phyloP scores from a whole-genome alignment of 2,329 filamentous ascomycete genomes.

The Penicillium vulpinum region DNA sequence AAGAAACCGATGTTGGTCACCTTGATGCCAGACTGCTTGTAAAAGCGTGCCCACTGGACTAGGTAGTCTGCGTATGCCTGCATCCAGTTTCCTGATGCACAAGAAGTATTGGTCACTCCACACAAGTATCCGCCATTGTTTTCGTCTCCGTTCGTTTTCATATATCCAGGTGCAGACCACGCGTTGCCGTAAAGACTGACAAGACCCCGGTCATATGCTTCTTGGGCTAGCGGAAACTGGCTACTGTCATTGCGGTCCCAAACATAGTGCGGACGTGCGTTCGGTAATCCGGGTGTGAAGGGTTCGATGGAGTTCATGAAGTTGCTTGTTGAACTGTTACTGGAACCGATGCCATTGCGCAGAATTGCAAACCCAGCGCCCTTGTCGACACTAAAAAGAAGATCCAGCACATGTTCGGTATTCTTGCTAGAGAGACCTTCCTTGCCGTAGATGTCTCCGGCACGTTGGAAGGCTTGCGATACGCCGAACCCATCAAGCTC shows the following conservation, averaged over 20 bases:
- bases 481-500: constrained; percentile 53
- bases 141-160: constrained; percentile 53
- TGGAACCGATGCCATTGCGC: constrained; percentile 51
- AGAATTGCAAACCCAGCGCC: constrained; percentile 55
- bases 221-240: constrained; percentile 55
- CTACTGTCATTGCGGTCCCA: constrained; percentile 52
- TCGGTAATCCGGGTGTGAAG: constrained; percentile 46
- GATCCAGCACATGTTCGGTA: constrained; percentile 46
- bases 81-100: constrained; percentile 48
- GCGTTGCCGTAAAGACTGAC: constrained; percentile 47
- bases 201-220: constrained; percentile 44
- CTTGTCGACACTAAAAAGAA: constrained; percentile 47
- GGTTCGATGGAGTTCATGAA: constrained; percentile 44
- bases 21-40: constrained; percentile 41
- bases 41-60: constrained; percentile 49
- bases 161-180: constrained; percentile 54
- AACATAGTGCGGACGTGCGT: constrained; percentile 44
- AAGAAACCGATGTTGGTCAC: constrained; percentile 48
- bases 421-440: neutral
- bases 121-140: constrained; percentile 49
- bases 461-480: constrained; percentile 51
- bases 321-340: constrained; percentile 18
- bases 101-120: constrained; percentile 44
- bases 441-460: constrained; percentile 41
- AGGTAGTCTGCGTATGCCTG: constrained; percentile 53